Percentiles rank a stretch among this genome's conserved stretches.
Conservation (phyloP, 1,139 yeast genomes). For the Debaryomyces sp. region DNA sequence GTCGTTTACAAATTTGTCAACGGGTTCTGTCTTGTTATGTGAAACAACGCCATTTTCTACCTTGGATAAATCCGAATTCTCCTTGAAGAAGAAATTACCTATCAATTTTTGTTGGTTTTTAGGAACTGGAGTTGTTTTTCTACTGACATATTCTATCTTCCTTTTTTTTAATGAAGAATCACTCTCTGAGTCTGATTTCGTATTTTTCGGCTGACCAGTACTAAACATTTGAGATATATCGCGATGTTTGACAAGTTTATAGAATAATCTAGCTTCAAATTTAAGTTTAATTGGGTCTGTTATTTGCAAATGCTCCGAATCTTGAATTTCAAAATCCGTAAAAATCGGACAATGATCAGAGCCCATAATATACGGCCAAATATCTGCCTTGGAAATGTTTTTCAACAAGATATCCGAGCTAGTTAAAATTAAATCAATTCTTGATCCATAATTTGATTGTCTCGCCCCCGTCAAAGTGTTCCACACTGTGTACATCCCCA, state of each 20-base stretch:
- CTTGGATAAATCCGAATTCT: not conserved
- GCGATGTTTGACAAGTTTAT: constrained; percentile 49
- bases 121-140: constrained; percentile 11
- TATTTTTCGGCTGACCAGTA: not conserved
- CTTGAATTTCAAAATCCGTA: constrained; percentile 56
- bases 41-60: not conserved
- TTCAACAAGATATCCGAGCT: constrained; percentile 38
- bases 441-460: constrained; percentile 81
- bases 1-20: not conserved
- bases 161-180: constrained; percentile 9
- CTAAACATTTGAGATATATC: constrained; percentile 57
- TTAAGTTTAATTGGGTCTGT: constrained; percentile 24
- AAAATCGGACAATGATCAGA: constrained; percentile 95
- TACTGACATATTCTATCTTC: constrained; percentile 16
- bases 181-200: not conserved
- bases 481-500: constrained; percentile 90
- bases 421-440: constrained; percentile 76
- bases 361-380: constrained; percentile 72
- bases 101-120: constrained; percentile 19
- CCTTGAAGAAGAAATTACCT: constrained; percentile 16
- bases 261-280: constrained; percentile 61
- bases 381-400: constrained; percentile 52
- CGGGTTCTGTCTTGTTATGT: not conserved
- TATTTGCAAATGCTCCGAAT: constrained; percentile 5
- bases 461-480: constrained; percentile 76